Percentiles rank a stretch among this genome's conserved stretches.
phyloP scores from a whole-genome alignment of 306 rosid species.

The Lathyrus sativus region DNA sequence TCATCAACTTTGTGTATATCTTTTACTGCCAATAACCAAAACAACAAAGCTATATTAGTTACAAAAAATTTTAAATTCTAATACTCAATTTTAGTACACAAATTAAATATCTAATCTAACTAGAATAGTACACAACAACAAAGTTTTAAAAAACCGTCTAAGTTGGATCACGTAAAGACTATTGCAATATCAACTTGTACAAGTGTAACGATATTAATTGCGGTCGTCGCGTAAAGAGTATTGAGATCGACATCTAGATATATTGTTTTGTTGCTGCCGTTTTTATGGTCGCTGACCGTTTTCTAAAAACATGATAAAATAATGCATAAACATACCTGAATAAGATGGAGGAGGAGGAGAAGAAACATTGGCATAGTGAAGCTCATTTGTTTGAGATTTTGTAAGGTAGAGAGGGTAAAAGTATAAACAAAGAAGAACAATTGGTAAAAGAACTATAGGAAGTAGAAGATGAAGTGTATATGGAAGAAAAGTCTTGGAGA shows the following conservation, averaged over 20 bases:
- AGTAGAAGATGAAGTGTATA: constrained; percentile 52
- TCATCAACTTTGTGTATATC: constrained; percentile 34
- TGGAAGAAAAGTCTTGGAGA: constrained; percentile 48
- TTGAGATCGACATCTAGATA: too few species aligned
- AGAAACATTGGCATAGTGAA: neutral
- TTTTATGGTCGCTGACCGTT: too few species aligned
- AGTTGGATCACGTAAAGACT: too few species aligned
- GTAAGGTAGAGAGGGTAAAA: constrained; percentile 44
- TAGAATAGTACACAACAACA: too few species aligned
- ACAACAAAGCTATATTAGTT: neutral
- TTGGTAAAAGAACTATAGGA: constrained; percentile 52
- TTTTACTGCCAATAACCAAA: constrained; percentile 39
- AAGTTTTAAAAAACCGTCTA: too few species aligned
- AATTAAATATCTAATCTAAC: too few species aligned
- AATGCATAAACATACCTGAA: constrained; percentile 36
- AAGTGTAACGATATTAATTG: too few species aligned
- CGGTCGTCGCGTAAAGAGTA: too few species aligned
- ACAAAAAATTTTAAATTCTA: too few species aligned
- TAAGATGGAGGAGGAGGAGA: neutral
- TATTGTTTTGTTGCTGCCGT: too few species aligned
- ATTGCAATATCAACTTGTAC: too few species aligned
- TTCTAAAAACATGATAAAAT: neutral
- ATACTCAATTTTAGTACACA: too few species aligned
- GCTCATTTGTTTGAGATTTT: constrained; percentile 8
- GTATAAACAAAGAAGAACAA: constrained; percentile 46